phyloP scores from a whole-genome alignment of 768 basidiomycete species.

The Boletus coccyginus region DNA sequence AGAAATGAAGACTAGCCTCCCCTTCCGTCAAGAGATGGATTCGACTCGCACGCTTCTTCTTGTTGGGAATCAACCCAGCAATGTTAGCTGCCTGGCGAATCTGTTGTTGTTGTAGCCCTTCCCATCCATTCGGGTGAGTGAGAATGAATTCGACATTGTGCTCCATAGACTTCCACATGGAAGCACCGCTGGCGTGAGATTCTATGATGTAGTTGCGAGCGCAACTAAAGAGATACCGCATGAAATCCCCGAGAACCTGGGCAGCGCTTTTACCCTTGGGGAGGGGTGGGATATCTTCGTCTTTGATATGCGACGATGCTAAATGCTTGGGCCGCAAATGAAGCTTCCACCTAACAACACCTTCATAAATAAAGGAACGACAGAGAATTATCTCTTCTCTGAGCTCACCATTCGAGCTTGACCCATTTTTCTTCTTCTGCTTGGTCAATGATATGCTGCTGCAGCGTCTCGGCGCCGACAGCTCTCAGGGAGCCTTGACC shows the following conservation, averaged over 20 bases:
- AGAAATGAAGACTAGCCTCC: slow-evolving; percentile 32
- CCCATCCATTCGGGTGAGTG: slow-evolving; percentile 9
- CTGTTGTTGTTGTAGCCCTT: slow-evolving; percentile 2
- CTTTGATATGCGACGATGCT: slow-evolving; percentile 20
- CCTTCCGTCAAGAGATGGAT: slow-evolving; percentile 27
- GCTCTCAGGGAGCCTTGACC: slow-evolving; percentile 37
- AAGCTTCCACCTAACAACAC: slow-evolving; percentile 17
- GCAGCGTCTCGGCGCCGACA: slow-evolving; percentile 38
- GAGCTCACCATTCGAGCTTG: slow-evolving; percentile 2
- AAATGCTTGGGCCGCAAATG: slow-evolving; percentile 32
- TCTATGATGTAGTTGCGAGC: slow-evolving; percentile 22
- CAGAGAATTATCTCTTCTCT: not conserved
- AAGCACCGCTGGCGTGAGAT: slow-evolving; percentile 26
- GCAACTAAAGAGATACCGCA: slow-evolving; percentile 25
- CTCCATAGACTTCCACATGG: slow-evolving; percentile 2
- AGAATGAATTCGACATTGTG: slow-evolving; percentile 3
- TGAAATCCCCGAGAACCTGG: slow-evolving; percentile 25
- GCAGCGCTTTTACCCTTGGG: slow-evolving; percentile 18
- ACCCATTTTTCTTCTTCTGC: slow-evolving; percentile 4
- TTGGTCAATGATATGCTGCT: slow-evolving; percentile 1
- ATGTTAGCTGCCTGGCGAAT: not conserved
- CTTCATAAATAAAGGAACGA: not conserved
- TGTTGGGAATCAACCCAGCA: slow-evolving; percentile 8
- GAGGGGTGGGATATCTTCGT: slow-evolving; percentile 21
- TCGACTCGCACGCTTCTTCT: slow-evolving; percentile 7